A percentile compares a stretch with the other conserved stretches of the same genome.
Conservation (phyloP, 345 rosid species). For the Citrus medica region DNA sequence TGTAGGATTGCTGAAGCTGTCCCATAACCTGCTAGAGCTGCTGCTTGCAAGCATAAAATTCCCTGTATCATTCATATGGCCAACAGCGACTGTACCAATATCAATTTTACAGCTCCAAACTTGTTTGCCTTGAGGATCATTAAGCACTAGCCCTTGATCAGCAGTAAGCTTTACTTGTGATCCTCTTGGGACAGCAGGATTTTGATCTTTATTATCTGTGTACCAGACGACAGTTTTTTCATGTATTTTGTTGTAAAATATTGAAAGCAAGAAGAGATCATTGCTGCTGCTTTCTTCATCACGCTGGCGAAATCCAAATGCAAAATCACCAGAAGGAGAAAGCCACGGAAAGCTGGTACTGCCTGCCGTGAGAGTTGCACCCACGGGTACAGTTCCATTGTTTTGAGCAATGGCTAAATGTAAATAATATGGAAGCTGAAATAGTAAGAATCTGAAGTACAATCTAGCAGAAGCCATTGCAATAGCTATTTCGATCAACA, state of each 20-base stretch:
- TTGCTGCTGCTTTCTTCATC: neutral
- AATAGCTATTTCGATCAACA: no score
- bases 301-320: conserved; percentile 26
- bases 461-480: no score
- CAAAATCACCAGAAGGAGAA: conserved; percentile 30
- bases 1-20: neutral
- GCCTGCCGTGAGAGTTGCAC: neutral
- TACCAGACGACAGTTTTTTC: conserved; percentile 23
- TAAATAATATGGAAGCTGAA: no score
- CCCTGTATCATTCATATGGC: neutral
- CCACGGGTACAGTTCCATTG: neutral
- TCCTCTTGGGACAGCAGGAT: neutral
- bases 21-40: no score
- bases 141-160: conserved; percentile 20
- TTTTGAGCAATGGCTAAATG: no score
- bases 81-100: no score
- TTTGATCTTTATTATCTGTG: neutral
- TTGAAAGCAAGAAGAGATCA: conserved; percentile 22
- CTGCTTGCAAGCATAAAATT: conserved; percentile 5
- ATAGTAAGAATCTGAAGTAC: no score
- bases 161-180: conserved; percentile 23
- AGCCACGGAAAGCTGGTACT: neutral
- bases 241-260: conserved; percentile 27
- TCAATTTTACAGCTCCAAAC: no score
- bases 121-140: neutral